Base-by-base conservation (phyloP, 2,329 filamentous ascomycete species). In the Verticillium klebahnii region DNA sequence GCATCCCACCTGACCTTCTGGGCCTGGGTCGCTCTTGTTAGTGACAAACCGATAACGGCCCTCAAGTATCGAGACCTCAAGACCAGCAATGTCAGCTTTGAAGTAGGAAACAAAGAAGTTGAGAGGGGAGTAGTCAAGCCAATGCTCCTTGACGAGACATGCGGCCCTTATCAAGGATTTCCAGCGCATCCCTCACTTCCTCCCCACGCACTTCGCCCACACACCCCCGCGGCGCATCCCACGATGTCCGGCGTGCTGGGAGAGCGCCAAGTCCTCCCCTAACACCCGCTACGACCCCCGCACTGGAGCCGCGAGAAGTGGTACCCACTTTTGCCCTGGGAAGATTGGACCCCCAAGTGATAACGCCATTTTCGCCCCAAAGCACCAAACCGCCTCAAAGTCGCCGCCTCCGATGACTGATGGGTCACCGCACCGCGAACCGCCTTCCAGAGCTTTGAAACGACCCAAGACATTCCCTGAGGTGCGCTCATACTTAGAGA, bases 321-420 rank as follows among this genome's bases (percentile, higher is more conserved):
- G 6, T n/a, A 9, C 45, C 45, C 45, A 52, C 45, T 23, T 52
- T 14, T 57, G 15, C 25, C 29, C 55, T 57, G 69, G 69, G n/a
- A 23, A 52, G 45, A 14, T 23, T 52, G 57, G 45, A 52, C 45
- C 45, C 37, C 62, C 60, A 66, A 14, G 69, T 62, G 70, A 76
- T 76, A 74, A 75, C 74, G 74, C 74, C 73, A 76, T 76, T 71
- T 68, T 70, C 64, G 69, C 72, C 70, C 69, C 70, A 72, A 70
- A 75, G 74, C 74, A 75, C 69, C 66, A 70, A 67, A 59, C 59
- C 54, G 34, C 54, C 56, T 25, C 54, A 23, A 55, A 56, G 50
- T 56, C 52, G 25, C 52, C 31, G 25, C n/a, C 31, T 25, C 54
- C 8, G 54, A 31, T 34, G 19, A 52, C 25, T 56, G 25, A 31